A percentile compares a stretch with the other conserved stretches of the same genome.
phyloP scores from a whole-genome alignment of 371 early-diverging fungal species.

The Mucor plumbeus region DNA sequence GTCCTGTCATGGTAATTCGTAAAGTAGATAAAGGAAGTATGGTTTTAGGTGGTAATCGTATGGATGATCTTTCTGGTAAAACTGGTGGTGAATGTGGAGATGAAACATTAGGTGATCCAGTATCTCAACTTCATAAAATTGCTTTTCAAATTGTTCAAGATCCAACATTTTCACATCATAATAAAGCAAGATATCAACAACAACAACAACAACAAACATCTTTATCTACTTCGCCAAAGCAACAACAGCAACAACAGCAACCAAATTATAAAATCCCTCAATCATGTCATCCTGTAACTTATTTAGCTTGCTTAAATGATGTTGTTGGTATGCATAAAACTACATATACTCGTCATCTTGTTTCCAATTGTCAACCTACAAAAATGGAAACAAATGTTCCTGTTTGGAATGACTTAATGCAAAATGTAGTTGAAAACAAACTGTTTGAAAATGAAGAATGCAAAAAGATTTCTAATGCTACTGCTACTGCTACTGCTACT shows the following conservation, averaged over 20 bases:
- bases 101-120: constrained; percentile 65
- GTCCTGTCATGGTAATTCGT: constrained; percentile 83
- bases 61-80: constrained; percentile 61
- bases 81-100: constrained; percentile 57
- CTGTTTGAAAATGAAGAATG: not conserved
- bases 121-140: constrained; percentile 91
- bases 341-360: constrained; percentile 39
- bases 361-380: not conserved
- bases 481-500: constrained; percentile 16
- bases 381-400: constrained; percentile 8
- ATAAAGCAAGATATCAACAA: constrained; percentile 36
- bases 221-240: constrained; percentile 20
- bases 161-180: constrained; percentile 39
- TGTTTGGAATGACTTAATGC: constrained; percentile 9
- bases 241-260: constrained; percentile 21
- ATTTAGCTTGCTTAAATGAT: constrained; percentile 78
- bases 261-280: constrained; percentile 39
- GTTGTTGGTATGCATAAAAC: constrained; percentile 81
- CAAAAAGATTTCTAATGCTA: constrained; percentile 18
- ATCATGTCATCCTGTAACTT: constrained; percentile 58
- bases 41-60: constrained; percentile 68
- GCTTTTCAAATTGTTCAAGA: constrained; percentile 81
- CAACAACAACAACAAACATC: constrained; percentile 36
- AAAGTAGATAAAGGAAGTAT: constrained; percentile 84
- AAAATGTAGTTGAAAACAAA: constrained; percentile 3